A percentile compares a stretch with the other conserved stretches of the same genome.
phyloP scores from a whole-genome alignment of 805 yeast species.

The Ogataea degrootiae region DNA sequence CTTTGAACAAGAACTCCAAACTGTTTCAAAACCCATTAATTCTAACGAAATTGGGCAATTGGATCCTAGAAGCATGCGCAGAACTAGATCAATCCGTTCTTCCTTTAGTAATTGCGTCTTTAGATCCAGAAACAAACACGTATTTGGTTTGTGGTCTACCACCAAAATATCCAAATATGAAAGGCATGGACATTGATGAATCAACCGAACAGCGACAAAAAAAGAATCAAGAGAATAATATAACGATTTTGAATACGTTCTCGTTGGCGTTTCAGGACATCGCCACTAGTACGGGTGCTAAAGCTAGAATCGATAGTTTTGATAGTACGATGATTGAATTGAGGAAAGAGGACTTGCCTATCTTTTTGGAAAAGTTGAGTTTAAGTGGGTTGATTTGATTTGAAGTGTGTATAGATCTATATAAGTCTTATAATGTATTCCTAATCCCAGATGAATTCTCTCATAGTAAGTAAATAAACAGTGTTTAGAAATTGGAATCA shows the following conservation, averaged over 20 bases:
- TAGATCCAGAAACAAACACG: conserved; percentile 67
- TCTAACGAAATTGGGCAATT: conserved; percentile 74
- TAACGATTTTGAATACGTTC: conserved; percentile 67
- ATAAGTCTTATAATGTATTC: too few species aligned
- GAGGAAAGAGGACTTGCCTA: conserved; percentile 77
- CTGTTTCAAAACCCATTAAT: conserved; percentile 85
- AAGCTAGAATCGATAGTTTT: conserved; percentile 87
- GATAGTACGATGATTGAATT: conserved; percentile 93
- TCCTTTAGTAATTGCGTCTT: conserved; percentile 83
- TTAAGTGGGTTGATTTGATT: conserved; percentile 52
- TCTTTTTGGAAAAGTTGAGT: conserved; percentile 81
- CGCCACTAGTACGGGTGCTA: conserved; percentile 79
- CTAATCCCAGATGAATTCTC: too few species aligned
- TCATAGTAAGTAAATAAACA: too few species aligned
- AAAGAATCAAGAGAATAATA: conserved; percentile 21
- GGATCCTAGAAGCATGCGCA: conserved; percentile 88
- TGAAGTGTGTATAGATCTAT: too few species aligned
- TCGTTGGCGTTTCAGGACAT: conserved; percentile 89
- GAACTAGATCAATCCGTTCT: conserved; percentile 64
- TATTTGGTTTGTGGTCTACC: conserved; percentile 88
- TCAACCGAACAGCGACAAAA: conserved; percentile 1
- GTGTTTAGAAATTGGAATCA: too few species aligned
- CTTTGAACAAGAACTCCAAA: conserved; percentile 57
- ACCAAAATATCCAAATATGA: conserved; percentile 60
- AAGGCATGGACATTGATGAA: conserved; percentile 28